Evolutionary conservation across 495 filamentous ascomycete genomes (phyloP).

Genomic region (Usnea hakonensis): DNA sequence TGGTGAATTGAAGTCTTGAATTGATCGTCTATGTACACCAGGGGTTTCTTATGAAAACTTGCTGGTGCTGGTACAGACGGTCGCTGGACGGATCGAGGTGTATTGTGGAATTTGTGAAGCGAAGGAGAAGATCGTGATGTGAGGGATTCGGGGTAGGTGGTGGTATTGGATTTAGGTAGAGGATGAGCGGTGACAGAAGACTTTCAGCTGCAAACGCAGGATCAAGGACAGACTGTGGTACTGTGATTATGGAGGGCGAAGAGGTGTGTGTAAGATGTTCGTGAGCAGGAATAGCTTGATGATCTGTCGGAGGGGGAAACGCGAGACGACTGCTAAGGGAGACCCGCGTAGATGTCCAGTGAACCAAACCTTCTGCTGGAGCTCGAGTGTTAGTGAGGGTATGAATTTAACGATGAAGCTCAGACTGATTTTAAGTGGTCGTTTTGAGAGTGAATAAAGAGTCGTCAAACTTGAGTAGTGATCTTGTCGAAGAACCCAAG

Average conservation of each 20-base stretch:
- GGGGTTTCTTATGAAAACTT: constrained; percentile 81
- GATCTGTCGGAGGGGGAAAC: constrained; percentile 2
- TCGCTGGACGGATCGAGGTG: constrained; percentile 20
- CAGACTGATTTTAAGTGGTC: background rate
- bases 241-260: constrained; percentile 19
- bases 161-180: constrained; percentile 16
- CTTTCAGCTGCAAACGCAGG: constrained; percentile 18
- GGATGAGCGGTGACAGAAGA: constrained; percentile 16
- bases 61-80: constrained; percentile 50
- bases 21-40: constrained; percentile 84
- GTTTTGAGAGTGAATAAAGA: background rate
- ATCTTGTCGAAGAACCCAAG: background rate
- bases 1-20: constrained; percentile 38
- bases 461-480: background rate
- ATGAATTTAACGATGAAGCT: background rate
- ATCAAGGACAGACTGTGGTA: constrained; percentile 14
- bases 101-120: constrained; percentile 19
- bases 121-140: constrained; percentile 29
- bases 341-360: constrained; percentile 7
- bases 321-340: constrained; percentile 18
- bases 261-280: constrained; percentile 16
- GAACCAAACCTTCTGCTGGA: constrained; percentile 15
- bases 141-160: constrained; percentile 24
- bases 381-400: background rate
- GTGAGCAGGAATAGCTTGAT: constrained; percentile 13